These are phyloP conservation scores for Kluyveromyces starmeri DNA, from an alignment of 805 yeast species.

Conservation along the genomic window DNA sequence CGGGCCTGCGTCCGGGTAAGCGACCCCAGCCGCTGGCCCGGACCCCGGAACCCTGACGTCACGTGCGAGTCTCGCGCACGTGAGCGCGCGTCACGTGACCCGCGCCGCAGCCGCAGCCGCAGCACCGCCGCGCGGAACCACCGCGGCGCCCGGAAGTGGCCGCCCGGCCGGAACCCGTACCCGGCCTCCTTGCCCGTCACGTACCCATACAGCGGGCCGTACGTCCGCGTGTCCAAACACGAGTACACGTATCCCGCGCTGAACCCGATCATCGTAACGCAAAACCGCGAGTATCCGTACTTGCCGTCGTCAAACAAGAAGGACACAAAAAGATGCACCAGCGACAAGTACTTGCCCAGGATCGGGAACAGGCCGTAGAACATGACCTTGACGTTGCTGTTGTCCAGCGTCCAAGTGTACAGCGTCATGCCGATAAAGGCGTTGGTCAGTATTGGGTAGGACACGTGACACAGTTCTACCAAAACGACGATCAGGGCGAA, in stretches of 20 bases:
- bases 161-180: constrained; percentile 6
- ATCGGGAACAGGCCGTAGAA: constrained; percentile 45
- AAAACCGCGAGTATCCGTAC: constrained; percentile 34
- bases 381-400: constrained; percentile 43
- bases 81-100: too few relatives aligned
- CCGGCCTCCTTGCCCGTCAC: constrained; percentile 10
- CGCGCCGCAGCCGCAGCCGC: too few relatives aligned
- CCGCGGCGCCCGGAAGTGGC: constrained; percentile 11
- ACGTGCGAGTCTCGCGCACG: neutral
- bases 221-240: constrained; percentile 52
- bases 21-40: too few relatives aligned
- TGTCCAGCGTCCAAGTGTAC: constrained; percentile 53
- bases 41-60: too few relatives aligned
- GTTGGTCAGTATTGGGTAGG: constrained; percentile 14
- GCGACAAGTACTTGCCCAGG: constrained; percentile 48
- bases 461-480: constrained; percentile 6
- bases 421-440: constrained; percentile 33
- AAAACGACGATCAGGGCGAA: constrained; percentile 9
- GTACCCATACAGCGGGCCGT: constrained; percentile 37
- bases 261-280: constrained; percentile 41
- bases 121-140: constrained; percentile 6
- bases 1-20: too few relatives aligned
- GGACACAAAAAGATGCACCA: constrained; percentile 29
- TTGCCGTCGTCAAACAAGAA: constrained; percentile 36
- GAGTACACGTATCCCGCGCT: constrained; percentile 50